Base-by-base conservation (phyloP, 2,329 filamentous ascomycete species). In the Neonectria coccinea region DNA sequence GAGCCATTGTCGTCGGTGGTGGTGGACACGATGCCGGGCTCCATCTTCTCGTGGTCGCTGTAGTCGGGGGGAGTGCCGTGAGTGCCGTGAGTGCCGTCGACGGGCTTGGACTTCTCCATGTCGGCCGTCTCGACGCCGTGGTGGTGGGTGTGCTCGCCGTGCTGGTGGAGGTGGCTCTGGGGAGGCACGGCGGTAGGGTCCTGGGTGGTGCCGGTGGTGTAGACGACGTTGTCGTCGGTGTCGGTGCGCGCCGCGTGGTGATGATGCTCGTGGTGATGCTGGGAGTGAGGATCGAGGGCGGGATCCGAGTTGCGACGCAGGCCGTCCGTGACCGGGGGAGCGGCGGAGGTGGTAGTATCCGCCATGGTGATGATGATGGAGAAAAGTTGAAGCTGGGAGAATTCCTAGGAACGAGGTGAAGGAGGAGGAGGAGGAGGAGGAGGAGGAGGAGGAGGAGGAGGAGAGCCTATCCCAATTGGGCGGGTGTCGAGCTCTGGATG, bases 251-350 rank as follows among this genome's bases (percentile, higher is more conserved):
- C 65, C 41, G 78, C 77, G 71, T 84, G 82, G 70, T 83, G 77
- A 27, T 77, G 69, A 70, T 84, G 82, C 20, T 74, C 67, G 70
- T 85, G 83, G 12, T 71, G 75, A 59, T 83, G 82, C 73, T 84
- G 81, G 70, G 82, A 74, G 14, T 73, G 66, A 48, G 78, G 75
- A 42, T 81, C 76, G 55, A 74, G 70, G 48, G 72, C 72, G 22
- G 71, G 71, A 57, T 74, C 72, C 56, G 63, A 60, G 57, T 68
- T 73, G 44, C 67, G 71, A 44, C 60, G 67, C 44, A 64, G 29
- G 50, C 58, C 62, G 11, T 56, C 53, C 39, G 27, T 7, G 45
- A n/a, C 44, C 14, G 33, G 33, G 18, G 39, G 14, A n/a, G 36
- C 14, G 14, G 36, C 6, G 41, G 45, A 20, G 18, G 52, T 51